phyloP scores from a whole-genome alignment of 139 green algal species.

The Yamagishiella unicocca region DNA sequence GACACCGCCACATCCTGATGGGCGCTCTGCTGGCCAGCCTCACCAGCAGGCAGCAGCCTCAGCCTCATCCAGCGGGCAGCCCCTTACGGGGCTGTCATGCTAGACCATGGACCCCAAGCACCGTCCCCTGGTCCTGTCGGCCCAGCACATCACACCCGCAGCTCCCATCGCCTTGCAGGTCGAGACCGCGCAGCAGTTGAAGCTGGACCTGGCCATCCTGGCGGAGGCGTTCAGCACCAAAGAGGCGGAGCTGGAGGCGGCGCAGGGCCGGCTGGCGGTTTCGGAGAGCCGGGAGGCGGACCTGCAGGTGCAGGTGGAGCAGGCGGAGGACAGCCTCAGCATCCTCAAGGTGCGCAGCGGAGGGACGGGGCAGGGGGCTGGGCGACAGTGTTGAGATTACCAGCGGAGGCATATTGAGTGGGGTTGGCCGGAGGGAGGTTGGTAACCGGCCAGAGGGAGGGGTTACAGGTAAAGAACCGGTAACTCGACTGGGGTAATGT shows the following conservation, averaged over 20 bases:
- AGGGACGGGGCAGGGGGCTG: background rate
- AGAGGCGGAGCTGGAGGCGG: slow-evolving; percentile 33
- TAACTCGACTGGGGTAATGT: too few relatives aligned
- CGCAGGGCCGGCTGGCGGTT: background rate
- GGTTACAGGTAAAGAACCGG: too few relatives aligned
- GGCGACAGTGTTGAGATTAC: background rate
- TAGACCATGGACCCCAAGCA: too few relatives aligned
- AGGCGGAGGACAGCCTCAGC: slow-evolving; percentile 1
- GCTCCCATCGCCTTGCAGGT: background rate
- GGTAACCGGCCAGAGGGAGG: too few relatives aligned
- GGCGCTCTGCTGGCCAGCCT: too few relatives aligned
- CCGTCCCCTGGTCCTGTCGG: too few relatives aligned
- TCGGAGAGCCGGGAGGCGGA: background rate
- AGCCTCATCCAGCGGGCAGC: too few relatives aligned
- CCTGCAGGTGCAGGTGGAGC: background rate
- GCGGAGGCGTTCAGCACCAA: slow-evolving; percentile 38
- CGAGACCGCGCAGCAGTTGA: slow-evolving; percentile 41
- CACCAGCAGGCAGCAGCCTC: too few relatives aligned
- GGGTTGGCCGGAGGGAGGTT: too few relatives aligned
- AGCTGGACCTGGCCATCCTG: slow-evolving; percentile 48
- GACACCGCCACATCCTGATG: too few relatives aligned
- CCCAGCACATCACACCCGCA: background rate
- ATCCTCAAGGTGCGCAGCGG: slow-evolving; percentile 31
- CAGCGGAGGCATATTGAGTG: too few relatives aligned
- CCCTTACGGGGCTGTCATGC: too few relatives aligned